These are phyloP conservation scores for Komagataella populi DNA, from an alignment of 805 yeast species.

Conservation along the genomic window DNA sequence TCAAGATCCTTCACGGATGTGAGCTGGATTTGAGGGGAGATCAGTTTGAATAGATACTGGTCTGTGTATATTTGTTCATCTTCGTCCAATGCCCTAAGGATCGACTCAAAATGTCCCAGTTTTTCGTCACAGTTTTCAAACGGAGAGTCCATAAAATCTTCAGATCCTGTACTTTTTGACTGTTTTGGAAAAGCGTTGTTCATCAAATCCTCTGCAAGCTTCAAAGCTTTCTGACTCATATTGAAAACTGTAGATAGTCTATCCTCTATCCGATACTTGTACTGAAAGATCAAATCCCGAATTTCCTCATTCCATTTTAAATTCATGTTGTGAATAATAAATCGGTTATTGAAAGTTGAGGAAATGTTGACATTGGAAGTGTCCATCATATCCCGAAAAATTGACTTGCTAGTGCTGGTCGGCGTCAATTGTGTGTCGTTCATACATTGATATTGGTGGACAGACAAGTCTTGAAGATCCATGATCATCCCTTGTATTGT, in stretches of 20 bases:
- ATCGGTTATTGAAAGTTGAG: constrained; percentile 43
- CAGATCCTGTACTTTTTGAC: constrained; percentile 3
- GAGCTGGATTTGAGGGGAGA: constrained; percentile 76
- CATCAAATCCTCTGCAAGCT: constrained; percentile 15
- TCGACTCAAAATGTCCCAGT: constrained; percentile 37
- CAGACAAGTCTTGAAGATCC: constrained; percentile 10
- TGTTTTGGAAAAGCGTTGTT: constrained; percentile 33
- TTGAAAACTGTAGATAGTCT: constrained; percentile 29
- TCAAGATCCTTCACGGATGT: constrained; percentile 36
- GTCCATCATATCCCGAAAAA: background rate
- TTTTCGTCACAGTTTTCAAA: constrained; percentile 14
- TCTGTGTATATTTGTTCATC: constrained; percentile 18
- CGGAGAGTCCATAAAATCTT: background rate
- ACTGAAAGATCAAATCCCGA: constrained; percentile 50
- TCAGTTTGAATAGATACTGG: constrained; percentile 53
- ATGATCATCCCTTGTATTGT: constrained; percentile 5
- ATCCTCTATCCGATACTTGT: constrained; percentile 33
- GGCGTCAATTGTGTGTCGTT: background rate
- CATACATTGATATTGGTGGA: background rate
- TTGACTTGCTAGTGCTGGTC: background rate
- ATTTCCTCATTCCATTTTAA: constrained; percentile 67
- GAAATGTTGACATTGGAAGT: background rate
- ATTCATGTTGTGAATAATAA: constrained; percentile 58
- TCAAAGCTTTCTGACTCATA: constrained; percentile 33
- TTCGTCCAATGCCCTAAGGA: constrained; percentile 26